Base-by-base conservation (phyloP, 805 yeast genomes). In the Millerago galiae region DNA sequence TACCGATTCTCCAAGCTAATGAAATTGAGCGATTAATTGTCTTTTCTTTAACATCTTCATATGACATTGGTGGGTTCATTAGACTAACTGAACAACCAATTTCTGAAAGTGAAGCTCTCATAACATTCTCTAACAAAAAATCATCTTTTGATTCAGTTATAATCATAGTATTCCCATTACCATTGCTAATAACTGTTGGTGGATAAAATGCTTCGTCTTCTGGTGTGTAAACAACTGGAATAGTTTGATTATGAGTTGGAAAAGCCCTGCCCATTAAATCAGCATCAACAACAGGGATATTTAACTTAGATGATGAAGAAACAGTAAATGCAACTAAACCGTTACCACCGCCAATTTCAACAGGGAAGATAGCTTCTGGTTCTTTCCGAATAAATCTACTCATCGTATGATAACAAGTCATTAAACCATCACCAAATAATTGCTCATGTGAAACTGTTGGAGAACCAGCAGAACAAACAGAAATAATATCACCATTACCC, bases 311-410 rank as follows among this genome's bases (percentile, higher is more conserved):
- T 2, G 55, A 40, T 8, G 50, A 11, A 17, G 35, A 17, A 1
- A 36, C 39, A 3, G 55, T 47, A 44, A 61, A 58, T 17, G 59
- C 55, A 32, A 55, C 45, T 25, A 65, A 43, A 2, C 73, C 74
- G 49, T 69, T 69, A 17, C 66, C 69, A 38, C 74, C 74, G 29
- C 74, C 74, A 42, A 70, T 68, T 49, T 70, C 74, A 15, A 67
- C 42, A 0, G 71, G 63, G 42, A 66, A 59, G 3, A 68, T 54
- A 13, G 62, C 52, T 41, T 67, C 71, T 1, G 68, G 59, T 37
- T 49, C 48, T 28, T 46, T 47, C 11, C 60, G 58, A 16, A 53
- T 43, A 44, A 55, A 64, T 17, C 60, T 55, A 16, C 56, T 52
- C 51, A 70, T 51, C 17, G 55, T 47, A 3, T 60, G 48, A 36